Evolutionary conservation across 139 green algal species (phyloP), one percentile per base, ranked within the genome.

Genomic region (Micromonas pusilla): DNA sequence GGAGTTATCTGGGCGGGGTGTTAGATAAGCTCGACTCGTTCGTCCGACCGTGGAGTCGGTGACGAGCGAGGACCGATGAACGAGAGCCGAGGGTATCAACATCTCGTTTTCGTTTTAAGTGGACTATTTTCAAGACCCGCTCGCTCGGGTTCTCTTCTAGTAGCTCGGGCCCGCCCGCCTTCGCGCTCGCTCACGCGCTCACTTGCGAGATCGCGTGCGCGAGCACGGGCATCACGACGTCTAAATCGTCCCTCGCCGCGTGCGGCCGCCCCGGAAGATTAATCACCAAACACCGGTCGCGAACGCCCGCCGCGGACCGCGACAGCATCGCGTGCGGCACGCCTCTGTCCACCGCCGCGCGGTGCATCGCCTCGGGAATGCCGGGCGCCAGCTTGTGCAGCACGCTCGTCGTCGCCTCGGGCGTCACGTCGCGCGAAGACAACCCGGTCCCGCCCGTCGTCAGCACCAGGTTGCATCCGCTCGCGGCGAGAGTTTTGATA

Each of bases 191-290:
- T n/a, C n/a, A n/a, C n/a, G n/a, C 45, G 45, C 45, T 57, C 9
- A 57, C 45, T 16, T 57, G 45, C 9, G 9, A 16, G 9, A 57
- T 9, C 9, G 45, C 45, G 45, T 57, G 45, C 9, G 16, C 45
- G 45, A 57, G 45, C 45, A 57, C 45, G 9, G 45, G 45, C 45
- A 16, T 16, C 45, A 57, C 9, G 9, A 16, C 45, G 45, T 16
- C 16, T 16, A 16, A 9, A 16, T 57, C 16, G 45, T 57, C 45
- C 45, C 9, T 16, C 45, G 45, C 45, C 9, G 71, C 71, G 1
- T 66, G 25, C 37, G 73, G 73, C 52, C 73, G 73, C 21, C 73
- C 73, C 23, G 73, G 73, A 13, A 79, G 54, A 4, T 79, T 79
- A 30, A 70, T n/a, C n/a, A 79, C 30, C 16, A 79, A 23, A 45